These are phyloP conservation scores for Amaranthus palmeri DNA, from an alignment of 148 eudicot genomes.

Conservation along the genomic window DNA sequence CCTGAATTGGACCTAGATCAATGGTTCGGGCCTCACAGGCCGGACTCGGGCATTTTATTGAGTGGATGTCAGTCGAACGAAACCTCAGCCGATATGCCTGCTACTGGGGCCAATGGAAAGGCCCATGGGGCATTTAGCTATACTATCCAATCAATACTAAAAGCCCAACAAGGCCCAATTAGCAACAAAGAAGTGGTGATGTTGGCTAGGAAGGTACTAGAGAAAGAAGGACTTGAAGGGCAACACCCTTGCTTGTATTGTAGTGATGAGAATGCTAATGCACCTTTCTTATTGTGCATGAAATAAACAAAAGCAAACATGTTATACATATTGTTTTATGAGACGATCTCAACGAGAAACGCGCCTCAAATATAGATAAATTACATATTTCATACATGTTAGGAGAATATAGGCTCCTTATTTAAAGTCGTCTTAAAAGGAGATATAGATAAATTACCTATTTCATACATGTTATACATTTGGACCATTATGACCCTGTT, in stretches of 20 bases:
- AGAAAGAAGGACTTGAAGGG: conserved; percentile 28
- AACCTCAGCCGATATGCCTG: conserved; percentile 43
- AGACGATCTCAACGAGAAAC: too few species aligned
- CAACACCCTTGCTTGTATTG: conserved; percentile 79
- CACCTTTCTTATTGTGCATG: conserved; percentile 37
- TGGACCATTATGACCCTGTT: too few species aligned
- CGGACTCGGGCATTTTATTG: conserved; percentile 47
- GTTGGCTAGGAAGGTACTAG: conserved; percentile 38
- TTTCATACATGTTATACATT: too few species aligned
- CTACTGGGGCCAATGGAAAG: conserved; percentile 22
- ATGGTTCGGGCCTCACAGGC: conserved; percentile 19
- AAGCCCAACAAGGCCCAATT: conserved; percentile 30
- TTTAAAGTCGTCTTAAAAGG: too few species aligned
- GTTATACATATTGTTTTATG: too few species aligned
- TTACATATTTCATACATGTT: too few species aligned
- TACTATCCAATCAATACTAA: conserved; percentile 43
- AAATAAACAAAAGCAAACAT: neutral
- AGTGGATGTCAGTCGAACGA: conserved; percentile 65
- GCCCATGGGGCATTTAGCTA: conserved; percentile 62
- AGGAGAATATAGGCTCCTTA: too few species aligned
- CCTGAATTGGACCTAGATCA: conserved; percentile 26
- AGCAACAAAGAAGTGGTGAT: conserved; percentile 51
- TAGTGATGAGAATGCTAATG: conserved; percentile 61
- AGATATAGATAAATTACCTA: too few species aligned
- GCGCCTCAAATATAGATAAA: too few species aligned